Evolutionary conservation across 148 eudicot genomes (phyloP).

Genomic region (Cornus florida): DNA sequence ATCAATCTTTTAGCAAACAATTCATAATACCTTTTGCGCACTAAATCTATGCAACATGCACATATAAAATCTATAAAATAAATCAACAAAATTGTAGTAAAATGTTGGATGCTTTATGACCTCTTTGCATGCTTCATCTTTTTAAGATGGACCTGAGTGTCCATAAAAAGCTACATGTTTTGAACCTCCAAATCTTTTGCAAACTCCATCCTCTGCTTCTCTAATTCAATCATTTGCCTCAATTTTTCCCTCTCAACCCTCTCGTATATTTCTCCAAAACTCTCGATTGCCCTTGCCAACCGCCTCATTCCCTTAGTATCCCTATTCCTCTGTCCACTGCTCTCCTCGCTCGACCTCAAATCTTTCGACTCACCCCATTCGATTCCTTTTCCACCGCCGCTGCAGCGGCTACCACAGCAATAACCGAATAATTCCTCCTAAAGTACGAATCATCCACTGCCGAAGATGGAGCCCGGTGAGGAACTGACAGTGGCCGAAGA

Average conservation of each 20-base stretch:
- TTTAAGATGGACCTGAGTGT: slow-evolving; percentile 75
- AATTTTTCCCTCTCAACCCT: slow-evolving; percentile 65
- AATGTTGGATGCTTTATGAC: slow-evolving; percentile 40
- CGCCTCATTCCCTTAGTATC: slow-evolving; percentile 50
- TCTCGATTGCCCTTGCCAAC: slow-evolving; percentile 67
- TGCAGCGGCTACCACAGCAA: slow-evolving; percentile 44
- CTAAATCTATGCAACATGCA: neutral
- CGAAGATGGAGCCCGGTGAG: too few species aligned
- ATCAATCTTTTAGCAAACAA: neutral
- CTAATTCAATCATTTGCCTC: slow-evolving; percentile 71
- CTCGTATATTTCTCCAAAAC: slow-evolving; percentile 67
- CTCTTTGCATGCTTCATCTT: slow-evolving; percentile 58
- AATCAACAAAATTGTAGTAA: neutral
- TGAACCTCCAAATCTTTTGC: slow-evolving; percentile 77
- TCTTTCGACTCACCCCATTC: slow-evolving; percentile 34
- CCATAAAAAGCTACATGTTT: slow-evolving; percentile 78
- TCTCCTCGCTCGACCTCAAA: slow-evolving; percentile 25
- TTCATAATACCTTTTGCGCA: neutral
- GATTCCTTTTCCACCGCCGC: slow-evolving; percentile 48
- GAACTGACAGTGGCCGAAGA: too few species aligned
- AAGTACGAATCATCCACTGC: slow-evolving; percentile 49
- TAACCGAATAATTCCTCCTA: slow-evolving; percentile 67
- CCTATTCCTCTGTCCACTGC: slow-evolving; percentile 11
- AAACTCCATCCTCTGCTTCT: slow-evolving; percentile 79
- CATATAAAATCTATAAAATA: neutral